Evolutionary conservation across 371 early-diverging fungal genomes (phyloP), one percentile per base, ranked within the genome.

Genomic region (Rhizopus microsporus): DNA sequence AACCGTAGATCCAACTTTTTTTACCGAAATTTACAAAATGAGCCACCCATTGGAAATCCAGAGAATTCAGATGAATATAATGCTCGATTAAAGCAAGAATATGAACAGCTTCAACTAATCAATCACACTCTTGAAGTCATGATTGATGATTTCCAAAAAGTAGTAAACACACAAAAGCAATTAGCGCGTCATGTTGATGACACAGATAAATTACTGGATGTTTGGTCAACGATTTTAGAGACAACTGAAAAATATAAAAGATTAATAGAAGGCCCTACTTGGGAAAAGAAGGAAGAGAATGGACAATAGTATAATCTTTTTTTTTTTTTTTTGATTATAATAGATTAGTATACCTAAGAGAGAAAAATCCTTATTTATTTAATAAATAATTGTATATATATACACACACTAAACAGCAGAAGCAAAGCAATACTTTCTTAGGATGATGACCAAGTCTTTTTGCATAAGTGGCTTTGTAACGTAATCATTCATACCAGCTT

Each of bases 401-500:
- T 29, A 38, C 9, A 52, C 15, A 42, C 10, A 37, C 31, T 15
- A 29, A 32, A 15, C 15, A 46, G 7, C 44, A 55, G 55, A 44
- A 34, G 17, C 12, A 33, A 65, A 34, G 29, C 68, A 63, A 31
- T 71, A 71, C 29, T 65, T 60, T 46, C 75, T 67, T 34, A 75
- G 42, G 17, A 75, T 65, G 9, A 62, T 63, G 15, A 60, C 70
- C n/a, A 77, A 54, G 30, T 71, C 74, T 16, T 74, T 73, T 53
- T 77, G 77, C 69, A 74, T 77, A 15, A 77, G 51, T 8, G 77
- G 77, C 34, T 77, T 77, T n/a, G 71, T 74, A 39, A 76, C 60
- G 43, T 76, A 76, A 54, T 80, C 84, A 35, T 80, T 77, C 84
- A 83, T 83, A 9, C 84, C 84, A 1, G 82, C 82, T 45, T 75